Percentiles rank a stretch among this genome's conserved stretches.
These are phyloP conservation scores for Russula compacta DNA, from an alignment of 768 basidiomycete genomes.

Conservation along the genomic window DNA sequence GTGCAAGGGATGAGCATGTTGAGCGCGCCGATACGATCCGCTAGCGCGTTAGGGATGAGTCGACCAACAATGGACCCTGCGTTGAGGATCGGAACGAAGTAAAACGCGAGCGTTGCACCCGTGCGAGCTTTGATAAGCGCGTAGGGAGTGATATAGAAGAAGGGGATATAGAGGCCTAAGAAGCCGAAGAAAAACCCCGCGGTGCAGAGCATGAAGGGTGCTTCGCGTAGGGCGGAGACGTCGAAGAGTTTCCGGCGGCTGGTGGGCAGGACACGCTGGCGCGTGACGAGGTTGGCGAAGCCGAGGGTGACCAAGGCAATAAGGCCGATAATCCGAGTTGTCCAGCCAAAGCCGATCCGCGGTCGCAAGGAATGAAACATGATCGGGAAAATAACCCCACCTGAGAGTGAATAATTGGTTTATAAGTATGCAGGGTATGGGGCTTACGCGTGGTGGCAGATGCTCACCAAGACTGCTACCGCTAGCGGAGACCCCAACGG, in stretches of 20 bases:
- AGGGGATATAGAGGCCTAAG: constrained; percentile 22
- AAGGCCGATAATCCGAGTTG: constrained; percentile 25
- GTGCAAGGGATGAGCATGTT: constrained; percentile 25
- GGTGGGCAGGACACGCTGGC: constrained; percentile 17
- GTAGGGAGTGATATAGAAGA: constrained; percentile 25
- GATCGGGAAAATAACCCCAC: constrained; percentile 24
- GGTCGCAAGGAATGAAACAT: constrained; percentile 25
- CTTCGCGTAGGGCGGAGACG: constrained; percentile 16
- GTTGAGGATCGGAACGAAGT: constrained; percentile 28
- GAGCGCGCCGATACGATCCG: constrained; percentile 24
- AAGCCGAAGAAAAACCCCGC: constrained; percentile 18
- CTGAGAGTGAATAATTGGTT: neutral
- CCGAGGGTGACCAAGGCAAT: constrained; percentile 21
- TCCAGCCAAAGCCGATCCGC: constrained; percentile 24
- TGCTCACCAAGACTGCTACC: constrained; percentile 27
- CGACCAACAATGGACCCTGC: constrained; percentile 26
- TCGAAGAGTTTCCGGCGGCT: constrained; percentile 19
- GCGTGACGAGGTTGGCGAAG: constrained; percentile 20
- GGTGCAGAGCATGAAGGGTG: constrained; percentile 22
- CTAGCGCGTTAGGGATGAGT: constrained; percentile 25
- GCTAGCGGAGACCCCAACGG: constrained; percentile 36
- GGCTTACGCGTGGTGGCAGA: neutral
- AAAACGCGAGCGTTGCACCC: constrained; percentile 22
- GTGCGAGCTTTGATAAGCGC: constrained; percentile 17
- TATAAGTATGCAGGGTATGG: neutral